These are phyloP conservation scores for Hypoxylon sp. DNA, from an alignment of 2,329 filamentous ascomycete species.

Conservation along the genomic window DNA sequence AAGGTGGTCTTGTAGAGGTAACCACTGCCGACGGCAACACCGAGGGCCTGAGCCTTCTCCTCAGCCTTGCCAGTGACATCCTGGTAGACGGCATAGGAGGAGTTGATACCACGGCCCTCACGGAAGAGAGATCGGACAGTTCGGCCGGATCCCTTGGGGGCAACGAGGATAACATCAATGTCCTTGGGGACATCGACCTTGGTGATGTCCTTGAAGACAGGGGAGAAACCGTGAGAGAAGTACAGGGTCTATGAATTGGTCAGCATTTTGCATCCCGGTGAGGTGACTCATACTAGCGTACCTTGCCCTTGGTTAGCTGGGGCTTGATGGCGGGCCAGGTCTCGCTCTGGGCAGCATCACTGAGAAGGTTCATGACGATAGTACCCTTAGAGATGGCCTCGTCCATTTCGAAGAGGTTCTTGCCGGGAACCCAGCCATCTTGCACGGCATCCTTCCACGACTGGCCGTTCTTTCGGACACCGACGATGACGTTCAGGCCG, in stretches of 20 bases:
- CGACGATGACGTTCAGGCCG: conserved; percentile 98
- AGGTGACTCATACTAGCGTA: conserved; percentile 61
- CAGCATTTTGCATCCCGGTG: background rate
- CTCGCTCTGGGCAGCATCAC: conserved; percentile 97
- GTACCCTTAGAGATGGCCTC: conserved; percentile 94
- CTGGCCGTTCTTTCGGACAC: conserved; percentile 97
- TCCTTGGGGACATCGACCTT: conserved; percentile 96
- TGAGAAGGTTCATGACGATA: conserved; percentile 99
- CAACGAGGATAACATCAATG: conserved; percentile 99
- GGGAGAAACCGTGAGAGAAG: conserved; percentile 99
- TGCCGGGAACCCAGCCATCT: conserved; percentile 98
- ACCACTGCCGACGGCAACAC: conserved; percentile 95
- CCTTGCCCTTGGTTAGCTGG: conserved; percentile 98
- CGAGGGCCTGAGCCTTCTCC: conserved; percentile 97
- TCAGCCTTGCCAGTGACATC: conserved; percentile 98
- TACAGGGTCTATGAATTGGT: conserved; percentile 82
- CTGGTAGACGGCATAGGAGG: conserved; percentile 97
- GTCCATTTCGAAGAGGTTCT: conserved; percentile 98
- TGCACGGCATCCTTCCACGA: conserved; percentile 98
- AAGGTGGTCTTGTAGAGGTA: conserved; percentile 99
- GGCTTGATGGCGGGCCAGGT: conserved; percentile 99
- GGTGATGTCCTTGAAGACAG: conserved; percentile 99
- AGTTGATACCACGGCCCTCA: conserved; percentile 99
- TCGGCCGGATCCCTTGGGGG: conserved; percentile 98
- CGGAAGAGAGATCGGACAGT: conserved; percentile 99